These are phyloP conservation scores for Globisporangium recalcitrans DNA, from an alignment of 352 stramenopile genomes.

Conservation along the genomic window DNA sequence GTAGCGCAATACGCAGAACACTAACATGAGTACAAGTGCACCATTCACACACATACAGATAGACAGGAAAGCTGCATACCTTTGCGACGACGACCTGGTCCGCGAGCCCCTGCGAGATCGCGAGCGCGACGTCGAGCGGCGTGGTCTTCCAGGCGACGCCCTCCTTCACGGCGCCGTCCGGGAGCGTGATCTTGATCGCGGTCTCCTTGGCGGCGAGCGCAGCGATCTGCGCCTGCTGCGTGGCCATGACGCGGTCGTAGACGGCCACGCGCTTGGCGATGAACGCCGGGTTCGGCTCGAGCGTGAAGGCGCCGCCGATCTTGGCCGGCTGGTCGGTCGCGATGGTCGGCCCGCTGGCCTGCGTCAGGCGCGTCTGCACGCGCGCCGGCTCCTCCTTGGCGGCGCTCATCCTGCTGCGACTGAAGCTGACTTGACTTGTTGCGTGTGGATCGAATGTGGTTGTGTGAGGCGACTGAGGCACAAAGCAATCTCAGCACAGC, in stretches of 20 bases:
- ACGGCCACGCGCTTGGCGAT: conserved; percentile 69
- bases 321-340: conserved; percentile 44
- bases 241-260: conserved; percentile 83
- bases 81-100: conserved; percentile 89
- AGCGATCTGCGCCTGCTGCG: conserved; percentile 62
- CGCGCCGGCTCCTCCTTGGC: conserved; percentile 32
- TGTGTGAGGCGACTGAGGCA: background rate
- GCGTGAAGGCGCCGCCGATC: conserved; percentile 79
- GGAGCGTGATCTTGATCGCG: conserved; percentile 95
- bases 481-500: background rate
- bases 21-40: background rate
- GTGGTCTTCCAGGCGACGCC: conserved; percentile 93
- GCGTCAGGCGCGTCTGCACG: conserved; percentile 74
- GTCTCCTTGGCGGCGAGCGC: conserved; percentile 78
- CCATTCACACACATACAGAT: background rate
- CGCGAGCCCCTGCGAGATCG: conserved; percentile 94
- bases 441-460: background rate
- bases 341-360: conserved; percentile 68
- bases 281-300: conserved; percentile 83
- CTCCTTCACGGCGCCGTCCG: conserved; percentile 92
- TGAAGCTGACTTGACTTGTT: background rate
- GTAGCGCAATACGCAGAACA: background rate
- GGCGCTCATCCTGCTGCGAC: conserved; percentile 10
- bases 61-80: background rate
- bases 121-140: conserved; percentile 94